Conservation (phyloP, 2,329 filamentous ascomycete genomes). For the Cadophora gregata region DNA sequence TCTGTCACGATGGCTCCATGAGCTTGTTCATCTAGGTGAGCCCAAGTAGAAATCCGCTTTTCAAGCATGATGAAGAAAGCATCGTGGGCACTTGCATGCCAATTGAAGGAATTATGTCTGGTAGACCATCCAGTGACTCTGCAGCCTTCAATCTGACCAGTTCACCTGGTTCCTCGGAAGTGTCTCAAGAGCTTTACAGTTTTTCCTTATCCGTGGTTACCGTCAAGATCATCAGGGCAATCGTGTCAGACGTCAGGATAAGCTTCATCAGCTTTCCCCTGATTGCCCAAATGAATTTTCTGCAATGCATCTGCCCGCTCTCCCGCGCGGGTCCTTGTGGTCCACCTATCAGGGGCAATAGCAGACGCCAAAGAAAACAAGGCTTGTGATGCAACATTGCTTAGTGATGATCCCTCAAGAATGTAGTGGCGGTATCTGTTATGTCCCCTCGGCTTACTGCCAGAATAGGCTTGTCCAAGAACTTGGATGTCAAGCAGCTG, state of each 20-base stretch:
- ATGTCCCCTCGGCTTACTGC: background rate
- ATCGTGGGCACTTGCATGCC: background rate
- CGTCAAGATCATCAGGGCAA: background rate
- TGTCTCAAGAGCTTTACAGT: background rate
- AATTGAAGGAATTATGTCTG: background rate
- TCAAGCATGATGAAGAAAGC: background rate
- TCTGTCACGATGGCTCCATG: background rate
- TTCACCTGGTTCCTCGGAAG: background rate
- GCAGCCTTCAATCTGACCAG: background rate
- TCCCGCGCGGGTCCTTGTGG: conserved; percentile 12
- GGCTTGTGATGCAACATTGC: conserved; percentile 22
- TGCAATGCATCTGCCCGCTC: background rate
- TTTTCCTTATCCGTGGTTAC: background rate
- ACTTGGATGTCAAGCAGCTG: background rate
- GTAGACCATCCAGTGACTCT: background rate
- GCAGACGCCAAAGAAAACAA: conserved; percentile 17
- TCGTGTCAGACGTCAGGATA: conserved; percentile 20
- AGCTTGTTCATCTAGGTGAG: background rate
- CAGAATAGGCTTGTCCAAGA: background rate
- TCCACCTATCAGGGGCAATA: conserved; percentile 9
- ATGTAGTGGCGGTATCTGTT: background rate
- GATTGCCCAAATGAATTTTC: background rate
- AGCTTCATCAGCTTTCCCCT: conserved; percentile 27
- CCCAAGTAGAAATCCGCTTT: background rate
- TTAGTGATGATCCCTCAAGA: conserved; percentile 16